These are phyloP conservation scores for Talaromyces atroroseus DNA, from an alignment of 2,329 filamentous ascomycete genomes.

Conservation along the genomic window DNA sequence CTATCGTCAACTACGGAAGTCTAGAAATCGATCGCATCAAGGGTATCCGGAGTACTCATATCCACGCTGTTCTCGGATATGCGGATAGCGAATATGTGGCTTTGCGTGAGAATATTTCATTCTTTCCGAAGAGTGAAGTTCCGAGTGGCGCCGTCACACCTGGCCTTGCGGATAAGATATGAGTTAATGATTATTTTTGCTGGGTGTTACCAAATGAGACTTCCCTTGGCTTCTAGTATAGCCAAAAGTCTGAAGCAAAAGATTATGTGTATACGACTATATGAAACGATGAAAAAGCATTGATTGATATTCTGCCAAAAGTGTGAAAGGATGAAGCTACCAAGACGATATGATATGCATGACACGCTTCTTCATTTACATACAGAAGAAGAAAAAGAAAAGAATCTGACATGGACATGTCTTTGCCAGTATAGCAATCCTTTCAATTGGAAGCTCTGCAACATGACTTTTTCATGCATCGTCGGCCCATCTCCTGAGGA, in stretches of 20 bases:
- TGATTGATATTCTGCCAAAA: background rate
- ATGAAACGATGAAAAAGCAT: background rate
- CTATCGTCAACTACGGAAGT: conserved; percentile 88
- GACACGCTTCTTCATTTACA: background rate
- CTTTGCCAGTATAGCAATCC: background rate
- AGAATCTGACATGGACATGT: background rate
- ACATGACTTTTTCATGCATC: conserved; percentile 4
- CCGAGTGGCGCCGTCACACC: conserved; percentile 21
- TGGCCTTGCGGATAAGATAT: conserved; percentile 19
- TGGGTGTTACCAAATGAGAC: background rate
- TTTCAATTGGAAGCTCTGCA: background rate
- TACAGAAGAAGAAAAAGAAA: background rate
- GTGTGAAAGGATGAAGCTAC: too few species aligned
- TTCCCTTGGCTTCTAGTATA: background rate
- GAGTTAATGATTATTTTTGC: background rate
- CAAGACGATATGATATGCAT: too few species aligned
- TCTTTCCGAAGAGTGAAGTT: conserved; percentile 46
- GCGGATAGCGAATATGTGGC: conserved; percentile 94
- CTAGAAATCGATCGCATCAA: conserved; percentile 78
- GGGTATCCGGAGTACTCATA: conserved; percentile 76
- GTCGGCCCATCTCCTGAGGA: conserved; percentile 56
- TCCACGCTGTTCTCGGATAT: conserved; percentile 75
- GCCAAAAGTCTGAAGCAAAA: background rate
- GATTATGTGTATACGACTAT: background rate
- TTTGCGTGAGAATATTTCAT: conserved; percentile 77